Percentiles rank a stretch among this genome's conserved stretches.
Conservation (phyloP, 768 basidiomycete species). For the Leccinellum rugosiceps region DNA sequence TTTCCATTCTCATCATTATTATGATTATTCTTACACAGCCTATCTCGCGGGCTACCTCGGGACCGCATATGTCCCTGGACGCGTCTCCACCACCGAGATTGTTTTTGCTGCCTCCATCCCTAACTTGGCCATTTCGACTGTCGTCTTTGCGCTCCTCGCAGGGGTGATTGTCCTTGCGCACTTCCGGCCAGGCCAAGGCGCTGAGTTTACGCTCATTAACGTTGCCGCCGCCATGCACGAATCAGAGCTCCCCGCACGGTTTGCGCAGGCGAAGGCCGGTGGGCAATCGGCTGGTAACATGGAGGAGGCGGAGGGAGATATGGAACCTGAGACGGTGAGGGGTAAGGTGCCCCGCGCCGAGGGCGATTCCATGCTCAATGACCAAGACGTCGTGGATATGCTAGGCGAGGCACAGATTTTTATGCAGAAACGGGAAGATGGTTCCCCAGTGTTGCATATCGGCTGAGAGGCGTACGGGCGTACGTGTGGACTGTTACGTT, state of each 20-base stretch:
- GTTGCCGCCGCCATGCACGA: conserved; percentile 20
- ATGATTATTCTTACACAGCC: neutral
- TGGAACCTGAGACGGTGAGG: neutral
- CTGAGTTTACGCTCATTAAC: conserved; percentile 23
- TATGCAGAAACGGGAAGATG: conserved; percentile 17
- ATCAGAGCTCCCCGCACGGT: conserved; percentile 24
- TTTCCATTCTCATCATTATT: neutral
- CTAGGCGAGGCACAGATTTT: conserved; percentile 8
- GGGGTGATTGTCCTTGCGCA: conserved; percentile 19
- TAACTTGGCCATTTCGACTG: conserved; percentile 23
- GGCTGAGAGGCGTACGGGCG: conserved; percentile 1
- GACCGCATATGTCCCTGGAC: conserved; percentile 29
- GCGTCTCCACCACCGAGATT: conserved; percentile 16
- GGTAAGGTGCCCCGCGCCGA: neutral
- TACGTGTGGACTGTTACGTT: neutral
- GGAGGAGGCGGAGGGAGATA: neutral
- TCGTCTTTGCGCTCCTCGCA: conserved; percentile 22
- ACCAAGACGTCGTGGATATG: conserved; percentile 4
- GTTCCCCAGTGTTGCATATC: conserved; percentile 19
- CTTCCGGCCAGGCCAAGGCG: conserved; percentile 22
- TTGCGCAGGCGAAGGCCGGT: conserved; percentile 2
- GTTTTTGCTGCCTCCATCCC: conserved; percentile 29
- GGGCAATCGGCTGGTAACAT: neutral
- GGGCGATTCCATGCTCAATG: neutral
- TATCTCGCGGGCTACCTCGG: conserved; percentile 24